Percentiles rank a stretch among this genome's conserved stretches.
Evolutionary conservation across 2,329 filamentous ascomycete species (phyloP).

Genomic region (Paramyrothecium roridum): DNA sequence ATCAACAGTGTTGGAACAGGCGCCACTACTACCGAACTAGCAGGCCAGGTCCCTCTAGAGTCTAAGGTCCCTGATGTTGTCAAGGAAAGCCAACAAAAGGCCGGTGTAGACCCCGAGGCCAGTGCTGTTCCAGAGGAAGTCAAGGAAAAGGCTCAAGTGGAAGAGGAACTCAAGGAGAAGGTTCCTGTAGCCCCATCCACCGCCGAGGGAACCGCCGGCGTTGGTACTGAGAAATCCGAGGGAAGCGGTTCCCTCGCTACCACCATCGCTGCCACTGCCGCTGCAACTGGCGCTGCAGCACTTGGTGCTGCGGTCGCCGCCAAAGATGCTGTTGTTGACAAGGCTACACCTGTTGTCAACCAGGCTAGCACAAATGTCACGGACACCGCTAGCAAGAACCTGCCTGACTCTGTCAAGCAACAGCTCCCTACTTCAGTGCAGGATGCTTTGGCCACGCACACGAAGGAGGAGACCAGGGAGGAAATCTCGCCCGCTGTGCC

Average conservation of each 20-base stretch:
- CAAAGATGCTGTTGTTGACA: slow-evolving; percentile 27
- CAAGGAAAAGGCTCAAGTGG: slow-evolving; percentile 66
- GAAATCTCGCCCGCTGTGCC: slow-evolving; percentile 51
- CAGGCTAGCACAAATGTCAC: slow-evolving; percentile 31
- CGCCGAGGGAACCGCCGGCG: slow-evolving; percentile 51
- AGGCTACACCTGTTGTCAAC: slow-evolving; percentile 24
- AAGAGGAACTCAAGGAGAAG: slow-evolving; percentile 67
- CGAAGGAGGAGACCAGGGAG: slow-evolving; percentile 38
- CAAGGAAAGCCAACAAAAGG: slow-evolving; percentile 68
- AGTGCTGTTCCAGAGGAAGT: slow-evolving; percentile 64
- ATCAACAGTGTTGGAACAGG: slow-evolving; percentile 51
- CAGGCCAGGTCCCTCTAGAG: slow-evolving; percentile 65
- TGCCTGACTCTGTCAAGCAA: slow-evolving; percentile 53
- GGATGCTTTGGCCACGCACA: slow-evolving; percentile 39
- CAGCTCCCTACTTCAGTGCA: slow-evolving; percentile 47
- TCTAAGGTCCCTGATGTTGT: slow-evolving; percentile 51
- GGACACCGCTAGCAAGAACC: slow-evolving; percentile 40
- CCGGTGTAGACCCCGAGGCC: slow-evolving; percentile 63
- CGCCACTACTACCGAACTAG: slow-evolving; percentile 67
- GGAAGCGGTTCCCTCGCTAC: slow-evolving; percentile 34
- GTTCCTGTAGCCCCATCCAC: slow-evolving; percentile 59
- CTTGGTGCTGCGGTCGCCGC: slow-evolving; percentile 27
- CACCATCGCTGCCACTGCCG: slow-evolving; percentile 31
- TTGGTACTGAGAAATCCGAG: slow-evolving; percentile 52
- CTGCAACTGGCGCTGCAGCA: slow-evolving; percentile 17